Base-by-base conservation (phyloP, 495 filamentous ascomycete species). In the Annulohypoxylon bovei region DNA sequence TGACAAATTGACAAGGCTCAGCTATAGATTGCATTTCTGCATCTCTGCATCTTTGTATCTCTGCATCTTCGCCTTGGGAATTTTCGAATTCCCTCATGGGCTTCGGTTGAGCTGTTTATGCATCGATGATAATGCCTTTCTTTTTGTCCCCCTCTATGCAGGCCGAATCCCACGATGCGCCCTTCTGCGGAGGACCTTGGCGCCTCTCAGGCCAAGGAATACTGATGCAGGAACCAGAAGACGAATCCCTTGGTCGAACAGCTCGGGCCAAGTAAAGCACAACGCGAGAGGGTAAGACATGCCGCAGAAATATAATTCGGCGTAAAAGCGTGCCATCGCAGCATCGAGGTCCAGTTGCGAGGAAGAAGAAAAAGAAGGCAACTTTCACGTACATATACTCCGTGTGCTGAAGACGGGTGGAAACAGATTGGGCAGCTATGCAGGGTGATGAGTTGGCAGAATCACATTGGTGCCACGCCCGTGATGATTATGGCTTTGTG, bases 371-470 rank as follows among this genome's bases (percentile, higher is more conserved):
- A 64, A 72, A 72, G 63, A 72, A 68, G 69, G 65, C 69, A 72
- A 68, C 68, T 37, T 32, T 58, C 58, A 35, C 44, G 49, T 72
- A 72, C 70, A 72, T 72, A 72, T 72, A 72, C 59, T 72, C 53
- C 53, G 61, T 68, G 54, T 39, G 60, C 33, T 54, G 40, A 47
- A 49, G 16, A 61, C 63, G 63, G 64, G 59, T 67, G 46, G 59
- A 64, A 67, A 58, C 69, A 67, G 57, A 25, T 73, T 69, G 70
- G 70, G 70, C 61, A 73, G 39, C 70, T 28, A 73, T 73, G 70
- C 70, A 73, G 65, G 11, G 20, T n/a, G 20, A 61, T 68, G 60
- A 66, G 61, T 54, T 69, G 70, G 56, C 55, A 35, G 65, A 35
- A 49, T 39, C 33, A 53, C 56, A 69, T 62, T 69, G 65, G 70